Conservation (phyloP, 345 rosid genomes). For the Rubroshorea leprosula region DNA sequence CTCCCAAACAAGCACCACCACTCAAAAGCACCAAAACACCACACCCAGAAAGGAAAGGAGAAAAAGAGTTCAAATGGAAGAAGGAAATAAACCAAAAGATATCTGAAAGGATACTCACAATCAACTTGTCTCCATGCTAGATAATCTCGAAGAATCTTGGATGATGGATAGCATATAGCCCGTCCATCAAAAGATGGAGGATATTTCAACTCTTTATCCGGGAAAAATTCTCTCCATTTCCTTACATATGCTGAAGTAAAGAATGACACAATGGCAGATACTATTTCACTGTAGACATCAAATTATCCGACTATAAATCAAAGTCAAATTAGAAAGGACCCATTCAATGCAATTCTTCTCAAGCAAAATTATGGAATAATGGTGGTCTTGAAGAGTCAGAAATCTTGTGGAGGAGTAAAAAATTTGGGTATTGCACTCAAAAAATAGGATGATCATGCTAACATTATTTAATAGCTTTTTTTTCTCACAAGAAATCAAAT, state of each 20-base stretch:
- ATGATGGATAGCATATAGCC: conserved; percentile 78
- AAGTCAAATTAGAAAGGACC: neutral
- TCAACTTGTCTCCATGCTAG: conserved; percentile 97
- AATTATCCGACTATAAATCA: conserved; percentile 6
- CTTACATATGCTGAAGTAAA: conserved; percentile 64
- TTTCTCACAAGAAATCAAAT: no score
- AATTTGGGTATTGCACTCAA: no score
- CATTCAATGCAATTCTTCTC: no score
- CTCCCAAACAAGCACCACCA: neutral
- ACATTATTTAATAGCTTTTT: no score
- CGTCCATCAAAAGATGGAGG: conserved; percentile 88
- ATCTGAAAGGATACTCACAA: conserved; percentile 46
- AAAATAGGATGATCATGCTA: no score
- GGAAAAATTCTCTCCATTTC: conserved; percentile 77
- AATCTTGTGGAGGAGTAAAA: no score
- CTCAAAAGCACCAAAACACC: no score
- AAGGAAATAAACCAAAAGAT: conserved; percentile 2
- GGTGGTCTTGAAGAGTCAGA: no score
- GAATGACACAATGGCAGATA: conserved; percentile 59
- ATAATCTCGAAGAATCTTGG: conserved; percentile 73
- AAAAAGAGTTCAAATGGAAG: neutral
- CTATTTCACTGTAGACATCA: conserved; percentile 42
- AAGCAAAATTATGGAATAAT: no score
- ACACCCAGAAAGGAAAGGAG: neutral
- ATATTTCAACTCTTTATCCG: conserved; percentile 54